phyloP scores from a whole-genome alignment of 768 basidiomycete species.

The Rhizopogon salebrosus region DNA sequence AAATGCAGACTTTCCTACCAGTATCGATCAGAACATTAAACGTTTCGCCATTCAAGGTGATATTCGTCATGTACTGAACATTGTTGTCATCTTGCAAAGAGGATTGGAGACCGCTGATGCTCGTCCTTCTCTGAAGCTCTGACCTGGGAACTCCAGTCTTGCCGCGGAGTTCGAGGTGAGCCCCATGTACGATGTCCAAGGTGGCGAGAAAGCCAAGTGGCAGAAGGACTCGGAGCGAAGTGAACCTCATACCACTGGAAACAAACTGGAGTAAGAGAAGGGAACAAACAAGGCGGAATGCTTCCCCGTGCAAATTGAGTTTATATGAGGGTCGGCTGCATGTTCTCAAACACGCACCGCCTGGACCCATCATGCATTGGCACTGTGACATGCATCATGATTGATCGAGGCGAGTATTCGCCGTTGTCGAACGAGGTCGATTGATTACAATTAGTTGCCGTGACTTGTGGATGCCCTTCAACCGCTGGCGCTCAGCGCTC shows the following conservation, averaged over 20 bases:
- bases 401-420: not conserved
- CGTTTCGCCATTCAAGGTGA: slow-evolving; percentile 31
- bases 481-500: too few species aligned
- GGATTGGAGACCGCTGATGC: slow-evolving; percentile 21
- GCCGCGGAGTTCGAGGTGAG: slow-evolving; percentile 14
- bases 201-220: slow-evolving; percentile 6
- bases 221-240: slow-evolving; percentile 5
- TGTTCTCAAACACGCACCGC: not conserved
- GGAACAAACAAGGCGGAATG: not conserved
- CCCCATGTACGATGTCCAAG: slow-evolving; percentile 2
- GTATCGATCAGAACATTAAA: slow-evolving; percentile 39
- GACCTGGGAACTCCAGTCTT: slow-evolving; percentile 4
- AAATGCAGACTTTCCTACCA: slow-evolving; percentile 31
- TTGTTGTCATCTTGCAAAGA: slow-evolving; percentile 26
- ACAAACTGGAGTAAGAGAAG: not conserved
- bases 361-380: too few species aligned
- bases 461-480: too few species aligned
- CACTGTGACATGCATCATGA: too few species aligned
- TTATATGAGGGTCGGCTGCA: not conserved
- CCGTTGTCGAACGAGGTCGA: too few species aligned
- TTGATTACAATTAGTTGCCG: too few species aligned
- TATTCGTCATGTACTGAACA: slow-evolving; percentile 32
- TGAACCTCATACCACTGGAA: slow-evolving; percentile 8
- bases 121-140: slow-evolving; percentile 18
- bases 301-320: too few species aligned